phyloP scores from a whole-genome alignment of 164 flowering plant species.

The Warburgia ugandensis region DNA sequence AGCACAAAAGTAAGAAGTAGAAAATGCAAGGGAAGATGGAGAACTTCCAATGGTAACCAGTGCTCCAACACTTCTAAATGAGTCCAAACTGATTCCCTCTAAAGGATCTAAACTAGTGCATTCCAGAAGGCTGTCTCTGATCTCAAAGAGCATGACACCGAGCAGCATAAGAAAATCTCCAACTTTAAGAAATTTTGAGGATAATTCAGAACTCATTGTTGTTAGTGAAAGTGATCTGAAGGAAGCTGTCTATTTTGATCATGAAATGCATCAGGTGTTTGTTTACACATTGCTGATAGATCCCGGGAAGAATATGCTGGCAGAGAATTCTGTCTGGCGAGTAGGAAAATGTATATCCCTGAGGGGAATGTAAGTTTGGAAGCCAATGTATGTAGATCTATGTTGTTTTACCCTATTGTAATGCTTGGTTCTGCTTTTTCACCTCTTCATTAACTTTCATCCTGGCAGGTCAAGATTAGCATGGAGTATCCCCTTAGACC shows the following conservation, averaged over 20 bases:
- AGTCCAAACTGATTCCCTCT: slow-evolving; percentile 21
- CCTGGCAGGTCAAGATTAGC: slow-evolving; percentile 68
- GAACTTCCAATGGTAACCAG: slow-evolving; percentile 72
- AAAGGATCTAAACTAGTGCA: slow-evolving; percentile 42
- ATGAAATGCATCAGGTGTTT: slow-evolving; percentile 19
- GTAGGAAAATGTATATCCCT: slow-evolving; percentile 26
- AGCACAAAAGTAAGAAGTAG: slow-evolving; percentile 50
- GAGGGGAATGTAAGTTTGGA: slow-evolving; percentile 42
- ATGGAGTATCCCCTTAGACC: slow-evolving; percentile 95
- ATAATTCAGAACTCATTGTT: slow-evolving; percentile 53
- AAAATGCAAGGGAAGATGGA: slow-evolving; percentile 76
- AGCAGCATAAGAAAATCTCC: slow-evolving; percentile 38
- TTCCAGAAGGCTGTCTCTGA: slow-evolving; percentile 47
- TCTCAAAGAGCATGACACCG: slow-evolving; percentile 52
- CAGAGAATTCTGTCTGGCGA: slow-evolving; percentile 55
- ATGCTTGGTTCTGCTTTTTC: slow-evolving; percentile 1
- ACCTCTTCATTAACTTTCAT: slow-evolving; percentile 6
- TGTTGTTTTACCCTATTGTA: background rate
- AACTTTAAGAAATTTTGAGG: slow-evolving; percentile 62
- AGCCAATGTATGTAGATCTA: slow-evolving; percentile 52
- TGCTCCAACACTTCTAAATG: slow-evolving; percentile 23
- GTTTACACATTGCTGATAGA: slow-evolving; percentile 18
- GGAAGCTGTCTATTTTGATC: slow-evolving; percentile 36
- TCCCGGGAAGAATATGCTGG: slow-evolving; percentile 58
- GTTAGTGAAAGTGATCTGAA: slow-evolving; percentile 71